These are phyloP conservation scores for Aspergillus sp. DNA, from an alignment of 2,329 filamentous ascomycete genomes.

Conservation along the genomic window DNA sequence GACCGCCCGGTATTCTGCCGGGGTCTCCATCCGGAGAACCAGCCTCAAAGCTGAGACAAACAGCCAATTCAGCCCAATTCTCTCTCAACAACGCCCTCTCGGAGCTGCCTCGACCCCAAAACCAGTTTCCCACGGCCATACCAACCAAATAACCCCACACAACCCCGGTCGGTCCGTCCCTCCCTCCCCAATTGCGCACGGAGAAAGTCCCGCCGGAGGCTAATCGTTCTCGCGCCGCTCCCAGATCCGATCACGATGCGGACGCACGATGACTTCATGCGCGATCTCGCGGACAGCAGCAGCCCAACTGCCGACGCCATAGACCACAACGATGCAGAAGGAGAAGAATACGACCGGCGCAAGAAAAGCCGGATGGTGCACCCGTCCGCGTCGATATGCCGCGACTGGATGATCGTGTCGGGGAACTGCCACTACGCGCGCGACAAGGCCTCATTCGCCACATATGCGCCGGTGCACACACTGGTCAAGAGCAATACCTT, in stretches of 20 bases:
- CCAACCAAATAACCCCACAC: neutral
- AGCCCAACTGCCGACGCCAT: neutral
- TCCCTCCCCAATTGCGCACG: neutral
- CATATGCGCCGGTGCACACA: conserved; percentile 26
- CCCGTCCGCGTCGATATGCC: conserved; percentile 39
- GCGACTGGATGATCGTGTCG: conserved; percentile 31
- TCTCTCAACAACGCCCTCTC: neutral
- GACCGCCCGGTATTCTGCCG: neutral
- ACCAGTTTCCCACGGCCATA: neutral
- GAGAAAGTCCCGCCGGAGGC: neutral
- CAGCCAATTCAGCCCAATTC: neutral
- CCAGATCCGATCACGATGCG: neutral
- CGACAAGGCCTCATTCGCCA: conserved; percentile 31
- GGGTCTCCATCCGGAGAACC: neutral
- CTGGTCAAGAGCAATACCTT: conserved; percentile 22
- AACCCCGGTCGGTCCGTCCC: neutral
- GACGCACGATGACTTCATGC: conserved; percentile 11
- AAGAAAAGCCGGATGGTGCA: conserved; percentile 12
- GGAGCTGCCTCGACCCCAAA: neutral
- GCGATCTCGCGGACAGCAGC: neutral
- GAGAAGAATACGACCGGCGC: conserved; percentile 2
- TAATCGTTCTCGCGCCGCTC: neutral
- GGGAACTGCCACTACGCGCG: conserved; percentile 35
- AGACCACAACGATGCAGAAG: neutral
- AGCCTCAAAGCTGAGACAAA: neutral